These are phyloP conservation scores for Aphanocladium album DNA, from an alignment of 2,329 filamentous ascomycete genomes.

Conservation along the genomic window DNA sequence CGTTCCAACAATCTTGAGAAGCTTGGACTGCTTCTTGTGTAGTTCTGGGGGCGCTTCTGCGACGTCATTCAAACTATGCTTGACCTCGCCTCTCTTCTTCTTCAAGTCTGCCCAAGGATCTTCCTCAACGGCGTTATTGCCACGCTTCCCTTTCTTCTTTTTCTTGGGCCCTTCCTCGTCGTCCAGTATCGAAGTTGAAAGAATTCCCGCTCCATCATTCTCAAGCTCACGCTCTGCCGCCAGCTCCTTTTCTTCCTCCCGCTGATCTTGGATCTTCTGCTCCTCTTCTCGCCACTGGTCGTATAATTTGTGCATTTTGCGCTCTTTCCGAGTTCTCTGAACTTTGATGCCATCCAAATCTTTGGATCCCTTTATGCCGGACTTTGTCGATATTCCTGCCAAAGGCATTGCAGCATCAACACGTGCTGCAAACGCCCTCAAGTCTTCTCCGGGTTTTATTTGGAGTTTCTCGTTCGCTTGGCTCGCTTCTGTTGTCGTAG, in stretches of 20 bases:
- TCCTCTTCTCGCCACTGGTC: conserved; percentile 71
- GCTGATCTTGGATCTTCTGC: conserved; percentile 55
- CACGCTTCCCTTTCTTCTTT: conserved; percentile 36
- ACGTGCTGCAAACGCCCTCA: conserved; percentile 75
- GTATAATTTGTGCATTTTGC: conserved; percentile 73
- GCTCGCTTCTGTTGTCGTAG: conserved; percentile 20
- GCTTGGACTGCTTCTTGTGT: conserved; percentile 39
- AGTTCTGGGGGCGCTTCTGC: conserved; percentile 73
- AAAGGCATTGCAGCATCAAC: conserved; percentile 83
- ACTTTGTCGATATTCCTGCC: conserved; percentile 61
- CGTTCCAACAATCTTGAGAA: conserved; percentile 28
- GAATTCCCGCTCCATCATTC: conserved; percentile 47
- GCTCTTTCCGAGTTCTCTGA: conserved; percentile 75
- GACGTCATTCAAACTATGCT: conserved; percentile 48
- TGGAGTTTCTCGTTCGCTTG: conserved; percentile 45
- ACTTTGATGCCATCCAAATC: conserved; percentile 62
- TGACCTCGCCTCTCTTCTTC: conserved; percentile 53
- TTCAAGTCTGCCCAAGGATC: conserved; percentile 77
- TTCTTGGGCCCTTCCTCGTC: conserved; percentile 29
- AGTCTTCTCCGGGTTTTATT: conserved; percentile 76
- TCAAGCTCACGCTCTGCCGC: conserved; percentile 60
- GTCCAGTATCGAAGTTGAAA: conserved; percentile 42
- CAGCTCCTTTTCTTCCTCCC: conserved; percentile 60
- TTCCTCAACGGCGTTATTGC: conserved; percentile 51
- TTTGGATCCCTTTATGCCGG: conserved; percentile 50